Evolutionary conservation across 2,329 filamentous ascomycete species (phyloP), one percentile per base, ranked within the genome.

Genomic region (Cordyceps pruinosa): DNA sequence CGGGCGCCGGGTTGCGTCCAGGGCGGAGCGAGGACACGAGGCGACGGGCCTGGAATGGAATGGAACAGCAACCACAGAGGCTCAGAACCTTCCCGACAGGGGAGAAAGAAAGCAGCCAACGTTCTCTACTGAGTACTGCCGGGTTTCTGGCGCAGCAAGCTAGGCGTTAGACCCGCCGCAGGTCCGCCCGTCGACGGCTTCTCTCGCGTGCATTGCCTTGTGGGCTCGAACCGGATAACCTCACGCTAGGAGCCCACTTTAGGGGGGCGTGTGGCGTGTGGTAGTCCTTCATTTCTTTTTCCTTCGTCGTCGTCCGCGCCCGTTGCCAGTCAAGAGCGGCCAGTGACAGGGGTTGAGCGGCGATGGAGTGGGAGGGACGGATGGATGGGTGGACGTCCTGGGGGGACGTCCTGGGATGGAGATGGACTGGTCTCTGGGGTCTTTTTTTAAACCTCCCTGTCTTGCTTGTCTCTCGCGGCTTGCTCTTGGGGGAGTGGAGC

Each of bases 121-220:
- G 37, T 25, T 15, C 49, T 52, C 21, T n/a, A 49, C 5, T 42
- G 25, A 23, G 8, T 45, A 45, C 51, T 55, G 51, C 51, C 32
- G 41, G 42, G 8, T 9, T 23, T 32, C 30, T 32, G 23, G 25
- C 34, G 26, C 26, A 52, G 37, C n/a, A 35, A 54, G 51, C 41
- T 37, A 37, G 35, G 19, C 19, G 44, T 32, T 37, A 19, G 42
- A 49, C 53, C 53, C 44, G 34, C 53, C 35, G 17, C 51, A 35
- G 51, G 41, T 37, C 42, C 37, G 42, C 35, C 44, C 52, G 54
- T 56, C 46, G 54, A 56, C 49, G 35, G 56, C 49, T 47, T 58
- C 48, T 51, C 41, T 58, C 56, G 56, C 49, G 56, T 58, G 56
- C 56, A 47, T 48, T 53, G 56, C 49, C 56, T 58, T 58, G 56